These are phyloP conservation scores for Ophioceras dolichostomum DNA, from an alignment of 2,329 filamentous ascomycete species.

Conservation along the genomic window DNA sequence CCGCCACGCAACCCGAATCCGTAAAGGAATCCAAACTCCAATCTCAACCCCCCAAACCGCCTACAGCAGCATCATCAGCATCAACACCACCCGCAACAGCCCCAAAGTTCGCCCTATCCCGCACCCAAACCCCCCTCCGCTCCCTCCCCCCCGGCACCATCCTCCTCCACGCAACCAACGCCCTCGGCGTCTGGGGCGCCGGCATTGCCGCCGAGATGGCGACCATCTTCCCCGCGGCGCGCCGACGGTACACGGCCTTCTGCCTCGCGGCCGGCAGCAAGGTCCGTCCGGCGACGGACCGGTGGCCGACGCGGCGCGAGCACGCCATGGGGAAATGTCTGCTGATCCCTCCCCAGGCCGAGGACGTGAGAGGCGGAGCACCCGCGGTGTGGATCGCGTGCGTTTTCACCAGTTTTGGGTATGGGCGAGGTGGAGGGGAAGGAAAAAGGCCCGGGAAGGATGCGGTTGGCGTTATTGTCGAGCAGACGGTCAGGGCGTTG, in stretches of 20 bases:
- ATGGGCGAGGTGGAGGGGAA: slow-evolving; percentile 5
- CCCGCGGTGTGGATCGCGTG: slow-evolving; percentile 11
- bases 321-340: slow-evolving; percentile 13
- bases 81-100: no score
- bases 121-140: slow-evolving; percentile 1
- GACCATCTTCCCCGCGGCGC: slow-evolving; percentile 13
- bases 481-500: slow-evolving; percentile 9
- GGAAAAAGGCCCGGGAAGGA: slow-evolving; percentile 9
- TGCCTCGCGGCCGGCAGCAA: slow-evolving; percentile 10
- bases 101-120: not conserved
- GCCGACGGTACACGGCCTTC: slow-evolving; percentile 11
- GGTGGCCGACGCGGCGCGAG: slow-evolving; percentile 8
- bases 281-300: slow-evolving; percentile 1
- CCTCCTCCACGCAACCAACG: slow-evolving; percentile 19
- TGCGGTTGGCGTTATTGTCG: slow-evolving; percentile 5
- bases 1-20: no score
- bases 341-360: slow-evolving; percentile 15
- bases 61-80: no score
- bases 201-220: slow-evolving; percentile 16
- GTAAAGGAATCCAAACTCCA: no score
- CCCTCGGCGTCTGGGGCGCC: slow-evolving; percentile 16
- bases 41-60: no score
- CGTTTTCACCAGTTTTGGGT: slow-evolving; percentile 12
- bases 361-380: slow-evolving; percentile 10
- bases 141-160: slow-evolving; percentile 6